Evolutionary conservation across 306 rosid genomes (phyloP).

Genomic region (Vicia sativa): DNA sequence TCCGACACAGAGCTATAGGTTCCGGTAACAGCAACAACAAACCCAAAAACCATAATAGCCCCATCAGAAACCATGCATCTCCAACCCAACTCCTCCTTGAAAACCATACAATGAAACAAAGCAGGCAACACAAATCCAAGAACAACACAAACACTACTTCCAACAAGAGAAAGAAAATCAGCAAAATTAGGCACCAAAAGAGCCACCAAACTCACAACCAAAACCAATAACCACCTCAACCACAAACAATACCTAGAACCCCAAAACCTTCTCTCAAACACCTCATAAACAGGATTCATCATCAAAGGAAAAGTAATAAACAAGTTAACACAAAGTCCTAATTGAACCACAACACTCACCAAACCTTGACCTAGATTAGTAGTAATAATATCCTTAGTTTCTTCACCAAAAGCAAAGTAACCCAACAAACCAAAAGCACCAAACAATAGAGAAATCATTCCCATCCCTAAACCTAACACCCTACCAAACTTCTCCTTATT

Average conservation of each 20-base stretch:
- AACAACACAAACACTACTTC: slow-evolving; percentile 69
- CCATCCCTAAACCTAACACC: slow-evolving; percentile 58
- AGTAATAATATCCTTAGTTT: slow-evolving; percentile 72
- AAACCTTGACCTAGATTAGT: slow-evolving; percentile 66
- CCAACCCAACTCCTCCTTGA: slow-evolving; percentile 71
- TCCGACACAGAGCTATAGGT: slow-evolving; percentile 54
- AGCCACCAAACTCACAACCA: slow-evolving; percentile 63
- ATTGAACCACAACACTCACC: slow-evolving; percentile 57
- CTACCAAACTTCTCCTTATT: slow-evolving; percentile 64
- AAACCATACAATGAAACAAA: slow-evolving; percentile 62
- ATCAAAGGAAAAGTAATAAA: slow-evolving; percentile 71
- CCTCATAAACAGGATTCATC: slow-evolving; percentile 87
- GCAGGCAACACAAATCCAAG: slow-evolving; percentile 76
- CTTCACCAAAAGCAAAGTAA: slow-evolving; percentile 75
- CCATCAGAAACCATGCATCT: slow-evolving; percentile 50
- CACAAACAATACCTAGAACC: slow-evolving; percentile 60
- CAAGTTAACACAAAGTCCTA: slow-evolving; percentile 66
- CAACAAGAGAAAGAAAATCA: slow-evolving; percentile 71
- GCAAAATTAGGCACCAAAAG: slow-evolving; percentile 79
- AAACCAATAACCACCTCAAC: slow-evolving; percentile 70
- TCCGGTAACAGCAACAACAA: slow-evolving; percentile 54
- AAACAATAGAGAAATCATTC: slow-evolving; percentile 55
- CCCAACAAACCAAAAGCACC: slow-evolving; percentile 71
- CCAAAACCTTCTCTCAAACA: slow-evolving; percentile 64
- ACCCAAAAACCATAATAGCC: slow-evolving; percentile 52